Evolutionary conservation across 2,329 filamentous ascomycete genomes (phyloP), one percentile per base, ranked within the genome.

Genomic region (Colletotrichum musae): DNA sequence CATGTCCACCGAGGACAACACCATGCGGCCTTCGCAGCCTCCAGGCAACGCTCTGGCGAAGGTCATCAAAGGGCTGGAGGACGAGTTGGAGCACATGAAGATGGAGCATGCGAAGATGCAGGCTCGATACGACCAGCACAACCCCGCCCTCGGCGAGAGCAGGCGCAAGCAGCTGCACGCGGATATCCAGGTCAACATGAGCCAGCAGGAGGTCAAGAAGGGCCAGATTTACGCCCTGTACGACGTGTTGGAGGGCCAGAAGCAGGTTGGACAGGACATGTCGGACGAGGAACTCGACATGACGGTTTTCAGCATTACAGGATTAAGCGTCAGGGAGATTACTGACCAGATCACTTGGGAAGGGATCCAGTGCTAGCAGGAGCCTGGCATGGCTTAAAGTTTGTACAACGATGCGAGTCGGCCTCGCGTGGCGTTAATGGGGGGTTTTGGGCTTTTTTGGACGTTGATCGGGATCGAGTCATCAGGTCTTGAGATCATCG

Each of bases 211-310:
- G 75, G 86, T 87, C 75, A 94, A 95, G 80, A 89, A 90, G 28
- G 91, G 93, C 70, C 92, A 95, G 78, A 91, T 97, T 50, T 97
- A 97, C 80, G 88, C 89, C 50, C 84, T 97, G 15, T 93, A 95
- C 74, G 94, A 97, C 77, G 93, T 96, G 1, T 84, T 96, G 0
- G 93, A 95, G 79, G 93, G 92, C 6, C 93, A 95, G 77, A 93
- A 92, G 81, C 84, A 85, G 41, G 85, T 86, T 3, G 89, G 89
- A 0, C 87, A 89, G 75, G 84, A 87, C 72, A 91, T 92, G 86
- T 87, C 83, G 1, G 86, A 88, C 72, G 86, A 89, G 21, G 87
- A 90, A 74, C 83, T 91, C 51, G 90, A 92, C 74, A 84, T 90
- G 74, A 93, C 91, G 0, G 84, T 93, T 13, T 79, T 85, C 60